A percentile compares a stretch with the other conserved stretches of the same genome.
Conservation (phyloP, 495 filamentous ascomycete species). For the Neurospora tetrasperma region DNA sequence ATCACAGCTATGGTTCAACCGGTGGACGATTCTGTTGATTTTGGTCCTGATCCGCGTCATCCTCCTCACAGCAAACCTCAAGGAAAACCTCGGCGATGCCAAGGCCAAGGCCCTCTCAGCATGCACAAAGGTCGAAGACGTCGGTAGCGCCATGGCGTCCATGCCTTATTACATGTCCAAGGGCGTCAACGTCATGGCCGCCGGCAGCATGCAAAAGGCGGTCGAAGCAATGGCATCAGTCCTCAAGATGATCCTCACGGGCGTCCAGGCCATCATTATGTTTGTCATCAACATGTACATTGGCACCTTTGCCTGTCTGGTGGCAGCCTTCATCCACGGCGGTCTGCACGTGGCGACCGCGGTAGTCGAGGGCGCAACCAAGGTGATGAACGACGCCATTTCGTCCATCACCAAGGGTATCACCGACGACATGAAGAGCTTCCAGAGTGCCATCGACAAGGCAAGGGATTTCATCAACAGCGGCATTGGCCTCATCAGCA, state of each 20-base stretch:
- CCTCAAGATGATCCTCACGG: constrained; percentile 67
- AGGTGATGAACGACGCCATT: constrained; percentile 65
- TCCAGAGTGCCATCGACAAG: constrained; percentile 52
- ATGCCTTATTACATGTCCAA: constrained; percentile 89
- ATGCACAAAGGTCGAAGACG: constrained; percentile 84
- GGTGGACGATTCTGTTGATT: constrained; percentile 85
- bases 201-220: constrained; percentile 62
- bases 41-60: constrained; percentile 74
- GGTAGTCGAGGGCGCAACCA: constrained; percentile 58
- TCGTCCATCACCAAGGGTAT: constrained; percentile 54
- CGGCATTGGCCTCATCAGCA: too few relatives aligned
- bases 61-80: constrained; percentile 57
- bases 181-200: constrained; percentile 80
- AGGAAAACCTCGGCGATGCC: constrained; percentile 63
- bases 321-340: constrained; percentile 67
- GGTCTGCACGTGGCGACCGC: constrained; percentile 58
- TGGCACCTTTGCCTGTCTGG: constrained; percentile 78
- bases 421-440: constrained; percentile 38
- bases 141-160: constrained; percentile 92
- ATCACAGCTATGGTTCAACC: constrained; percentile 94
- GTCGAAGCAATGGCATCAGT: constrained; percentile 67
- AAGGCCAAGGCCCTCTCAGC: constrained; percentile 72
- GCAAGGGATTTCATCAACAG: too few relatives aligned
- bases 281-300: constrained; percentile 87
- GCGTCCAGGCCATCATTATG: constrained; percentile 74